These are phyloP conservation scores for Cucumis cinereus DNA, from an alignment of 306 rosid species.

Conservation along the genomic window DNA sequence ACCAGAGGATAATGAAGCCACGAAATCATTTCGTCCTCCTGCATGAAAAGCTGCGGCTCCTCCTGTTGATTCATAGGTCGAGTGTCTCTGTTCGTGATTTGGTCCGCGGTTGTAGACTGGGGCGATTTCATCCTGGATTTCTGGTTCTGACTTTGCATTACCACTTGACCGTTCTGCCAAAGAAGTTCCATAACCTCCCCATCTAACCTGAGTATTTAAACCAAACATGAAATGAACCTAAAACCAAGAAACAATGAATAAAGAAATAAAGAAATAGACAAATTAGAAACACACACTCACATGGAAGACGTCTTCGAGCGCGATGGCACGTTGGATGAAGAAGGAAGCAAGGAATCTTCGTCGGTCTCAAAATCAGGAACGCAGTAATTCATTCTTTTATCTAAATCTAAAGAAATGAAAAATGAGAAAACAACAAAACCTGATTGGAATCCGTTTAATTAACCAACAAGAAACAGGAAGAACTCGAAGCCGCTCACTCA, in stretches of 20 bases:
- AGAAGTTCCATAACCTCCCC: slow-evolving; percentile 63
- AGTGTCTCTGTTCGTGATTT: slow-evolving; percentile 17
- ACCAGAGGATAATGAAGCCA: slow-evolving; percentile 59
- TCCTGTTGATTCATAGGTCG: slow-evolving; percentile 12
- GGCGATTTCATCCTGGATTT: slow-evolving; percentile 22
- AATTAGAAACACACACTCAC: slow-evolving; percentile 16
- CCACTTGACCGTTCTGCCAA: slow-evolving; percentile 62
- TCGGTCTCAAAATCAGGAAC: slow-evolving; percentile 58
- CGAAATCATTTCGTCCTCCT: slow-evolving; percentile 64
- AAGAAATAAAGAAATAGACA: not conserved
- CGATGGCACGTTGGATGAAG: slow-evolving; percentile 18
- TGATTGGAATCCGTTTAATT: too few relatives aligned
- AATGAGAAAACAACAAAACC: not conserved
- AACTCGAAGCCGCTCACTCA: not conserved
- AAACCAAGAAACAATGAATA: not conserved
- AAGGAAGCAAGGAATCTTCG: slow-evolving; percentile 21
- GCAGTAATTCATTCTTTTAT: slow-evolving; percentile 34
- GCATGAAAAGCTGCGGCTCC: slow-evolving; percentile 38
- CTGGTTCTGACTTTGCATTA: slow-evolving; percentile 46
- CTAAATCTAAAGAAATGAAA: too few relatives aligned
- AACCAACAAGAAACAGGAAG: not conserved
- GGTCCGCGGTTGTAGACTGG: slow-evolving; percentile 14
- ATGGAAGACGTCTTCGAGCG: slow-evolving; percentile 17
- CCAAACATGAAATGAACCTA: not conserved
- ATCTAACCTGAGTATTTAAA: slow-evolving; percentile 32